Evolutionary conservation across 139 green algal genomes (phyloP), one percentile per base, ranked within the genome.

Genomic region (Helicosporidium sp.): DNA sequence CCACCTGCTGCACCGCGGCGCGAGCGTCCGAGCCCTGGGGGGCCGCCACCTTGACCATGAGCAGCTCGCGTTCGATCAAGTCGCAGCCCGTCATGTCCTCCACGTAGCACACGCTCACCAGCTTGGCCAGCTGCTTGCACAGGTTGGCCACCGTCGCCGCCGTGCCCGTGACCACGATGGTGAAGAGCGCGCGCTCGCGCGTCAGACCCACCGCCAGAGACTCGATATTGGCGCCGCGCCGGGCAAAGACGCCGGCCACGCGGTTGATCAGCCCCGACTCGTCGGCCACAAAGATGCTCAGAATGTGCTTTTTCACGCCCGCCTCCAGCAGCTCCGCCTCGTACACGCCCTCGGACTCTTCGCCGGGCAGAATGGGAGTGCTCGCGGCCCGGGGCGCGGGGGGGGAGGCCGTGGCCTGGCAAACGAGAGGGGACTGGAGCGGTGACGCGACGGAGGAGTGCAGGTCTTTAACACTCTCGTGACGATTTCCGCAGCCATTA

Each of bases 261-360:
- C 87, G 71, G 68, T 96, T 95, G 68, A 97, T 96, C 31, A 97
- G 71, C 26, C 87, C 88, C n/a, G 73, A 63, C 63, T 95, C 88
- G 58, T 96, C 88, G 0, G 80, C 80, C 7, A 97, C 88, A 65
- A 96, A 97, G 16, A 94, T 74, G 7, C 69, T 84, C 25, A 97
- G 70, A n/a, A 80, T 78, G 65, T 93, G 84, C 61, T 94, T 93
- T 36, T 72, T 57, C 58, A 83, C 69, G 13, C 79, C 85, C 53
- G 77, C 79, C 36, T 78, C 58, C 26, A 95, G 68, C 2, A 61
- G 73, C 61, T 82, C 55, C 3, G 65, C 60, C 31, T 89, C 68
- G 13, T 74, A 57, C 0, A 82, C 68, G 39, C 58, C 57, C 20
- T 51, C 46, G 1, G 18, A 47, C 24, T 57, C 20, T 22, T 43